Evolutionary conservation across 2,329 filamentous ascomycete species (phyloP).

Genomic region (Neophaeococcomyces mojaviensis): DNA sequence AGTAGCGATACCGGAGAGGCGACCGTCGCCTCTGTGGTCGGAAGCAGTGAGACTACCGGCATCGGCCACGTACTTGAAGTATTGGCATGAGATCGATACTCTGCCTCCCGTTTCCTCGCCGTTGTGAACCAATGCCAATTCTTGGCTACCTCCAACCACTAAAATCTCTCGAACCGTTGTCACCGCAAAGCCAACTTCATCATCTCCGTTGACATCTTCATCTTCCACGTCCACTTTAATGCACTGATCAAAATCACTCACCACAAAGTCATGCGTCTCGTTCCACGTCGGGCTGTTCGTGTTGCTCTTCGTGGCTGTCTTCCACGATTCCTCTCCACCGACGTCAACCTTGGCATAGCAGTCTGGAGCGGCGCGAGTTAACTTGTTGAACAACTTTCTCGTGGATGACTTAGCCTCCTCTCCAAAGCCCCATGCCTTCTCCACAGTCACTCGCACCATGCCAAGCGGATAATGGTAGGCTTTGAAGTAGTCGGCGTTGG

Average conservation of each 20-base stretch:
- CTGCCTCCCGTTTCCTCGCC: conserved; percentile 14
- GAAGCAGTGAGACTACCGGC: conserved; percentile 17
- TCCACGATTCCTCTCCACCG: conserved; percentile 14
- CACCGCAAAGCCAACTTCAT: no score
- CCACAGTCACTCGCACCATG: conserved; percentile 17
- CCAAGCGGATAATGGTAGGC: conserved; percentile 17
- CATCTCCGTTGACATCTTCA: no score
- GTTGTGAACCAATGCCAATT: no score
- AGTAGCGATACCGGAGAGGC: conserved; percentile 17
- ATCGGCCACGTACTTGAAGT: conserved; percentile 18
- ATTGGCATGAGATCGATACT: conserved; percentile 13
- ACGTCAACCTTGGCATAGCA: conserved; percentile 19
- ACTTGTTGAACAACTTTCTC: conserved; percentile 16
- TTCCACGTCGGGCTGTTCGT: conserved; percentile 18
- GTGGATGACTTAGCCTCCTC: conserved; percentile 15
- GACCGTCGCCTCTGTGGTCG: conserved; percentile 18
- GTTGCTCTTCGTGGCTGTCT: conserved; percentile 16
- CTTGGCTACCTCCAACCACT: no score
- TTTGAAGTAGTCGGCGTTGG: conserved; percentile 30
- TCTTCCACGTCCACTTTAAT: conserved; percentile 18
- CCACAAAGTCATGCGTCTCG: conserved; percentile 18
- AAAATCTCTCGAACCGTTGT: no score
- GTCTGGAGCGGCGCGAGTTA: conserved; percentile 16
- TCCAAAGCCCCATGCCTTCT: conserved; percentile 17
- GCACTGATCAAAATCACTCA: conserved; percentile 17